These are phyloP conservation scores for Harringtonia aguacate DNA, from an alignment of 2,329 filamentous ascomycete genomes.

Conservation along the genomic window DNA sequence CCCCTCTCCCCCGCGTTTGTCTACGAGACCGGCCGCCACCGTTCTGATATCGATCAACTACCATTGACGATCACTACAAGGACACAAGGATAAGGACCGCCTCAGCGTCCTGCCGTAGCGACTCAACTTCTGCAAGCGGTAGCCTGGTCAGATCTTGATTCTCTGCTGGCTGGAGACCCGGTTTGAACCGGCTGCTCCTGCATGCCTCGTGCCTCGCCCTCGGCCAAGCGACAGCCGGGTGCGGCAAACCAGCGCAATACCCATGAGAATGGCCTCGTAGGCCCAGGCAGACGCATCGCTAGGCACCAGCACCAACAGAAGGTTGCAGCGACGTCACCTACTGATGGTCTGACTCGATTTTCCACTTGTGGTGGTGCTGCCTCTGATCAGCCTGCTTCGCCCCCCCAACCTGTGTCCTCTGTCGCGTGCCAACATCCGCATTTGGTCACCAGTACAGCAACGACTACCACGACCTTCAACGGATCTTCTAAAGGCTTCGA, in stretches of 20 bases:
- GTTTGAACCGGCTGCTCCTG: constrained; percentile 31
- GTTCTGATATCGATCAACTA: no score
- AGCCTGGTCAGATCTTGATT: no score
- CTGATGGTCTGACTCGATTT: constrained; percentile 3
- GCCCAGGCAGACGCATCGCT: constrained; percentile 54
- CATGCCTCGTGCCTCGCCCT: constrained; percentile 52
- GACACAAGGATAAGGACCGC: no score
- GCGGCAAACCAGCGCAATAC: constrained; percentile 56
- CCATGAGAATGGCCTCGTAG: constrained; percentile 81
- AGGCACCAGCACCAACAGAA: constrained; percentile 32
- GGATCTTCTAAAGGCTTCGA: no score
- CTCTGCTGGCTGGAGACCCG: constrained; percentile 30
- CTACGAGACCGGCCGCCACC: no score
- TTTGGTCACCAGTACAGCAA: no score
- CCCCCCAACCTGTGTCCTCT: background rate
- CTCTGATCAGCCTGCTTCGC: no score
- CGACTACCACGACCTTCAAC: no score
- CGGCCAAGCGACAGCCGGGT: constrained; percentile 52
- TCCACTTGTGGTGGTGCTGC: background rate
- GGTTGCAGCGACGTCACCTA: constrained; percentile 27
- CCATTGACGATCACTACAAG: no score
- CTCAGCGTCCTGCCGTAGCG: background rate
- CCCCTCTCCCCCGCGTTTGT: no score
- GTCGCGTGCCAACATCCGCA: background rate
- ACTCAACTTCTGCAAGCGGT: no score